Evolutionary conservation across 2,329 filamentous ascomycete genomes (phyloP), one percentile per base, ranked within the genome.

Genomic region (Chrysoporthe cubensis): DNA sequence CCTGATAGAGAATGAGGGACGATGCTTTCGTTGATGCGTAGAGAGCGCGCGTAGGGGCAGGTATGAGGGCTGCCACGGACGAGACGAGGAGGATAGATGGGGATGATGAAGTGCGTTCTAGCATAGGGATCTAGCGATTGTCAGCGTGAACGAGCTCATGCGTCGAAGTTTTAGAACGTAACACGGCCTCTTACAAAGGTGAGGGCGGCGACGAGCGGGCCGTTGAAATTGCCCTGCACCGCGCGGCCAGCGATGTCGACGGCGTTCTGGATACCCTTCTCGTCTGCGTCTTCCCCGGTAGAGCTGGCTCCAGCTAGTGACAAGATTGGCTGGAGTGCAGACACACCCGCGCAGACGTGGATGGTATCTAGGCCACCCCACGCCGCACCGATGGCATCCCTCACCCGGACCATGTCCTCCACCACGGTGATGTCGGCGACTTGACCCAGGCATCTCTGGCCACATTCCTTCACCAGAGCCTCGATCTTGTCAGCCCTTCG

Each of bases 21-120:
- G 76, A 74, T 4, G 76, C 76, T 67, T 78, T 78, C 18, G 76
- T 76, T 4, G 76, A 73, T 8, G 74, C 76, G 67, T 78, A 78
- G 18, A 78, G 71, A 2, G 74, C 76, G 4, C 76, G 72, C 2
- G 76, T 78, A 0, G 76, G 76, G n/a, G 76, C 76, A 7, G 76
- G 75, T 4, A 78, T 66, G 11, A 77, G 63, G 2, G 76, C 75
- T 16, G 68, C 68, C 32, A 66, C n/a, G 5, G 68, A 70, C 5
- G 66, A 68, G 32, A 70, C 54, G 16, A 70, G 63, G 21, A 70
- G 52, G 63, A 70, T 68, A 52, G 68, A 59, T 3, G 68, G 68
- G 3, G 46, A 72, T 8, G 69, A 40, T 6, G 76, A 78, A 4
- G 76, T 77, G 34, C 75, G 74, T 34, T 71, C 71, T 56, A 78